Conservation (phyloP, 768 basidiomycete genomes). For the Suillus cothurnatus region DNA sequence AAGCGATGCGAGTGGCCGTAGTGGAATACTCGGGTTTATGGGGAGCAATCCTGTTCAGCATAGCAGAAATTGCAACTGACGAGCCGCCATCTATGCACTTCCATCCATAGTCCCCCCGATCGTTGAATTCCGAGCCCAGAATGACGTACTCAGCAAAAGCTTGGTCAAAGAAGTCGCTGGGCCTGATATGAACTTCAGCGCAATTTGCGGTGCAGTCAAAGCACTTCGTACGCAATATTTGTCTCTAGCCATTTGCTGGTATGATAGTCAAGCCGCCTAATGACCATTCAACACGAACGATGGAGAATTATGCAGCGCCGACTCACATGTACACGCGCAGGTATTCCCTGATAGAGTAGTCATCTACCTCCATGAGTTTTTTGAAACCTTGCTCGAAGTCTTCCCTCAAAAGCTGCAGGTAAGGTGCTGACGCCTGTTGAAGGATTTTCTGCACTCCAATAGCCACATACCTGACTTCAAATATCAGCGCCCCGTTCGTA, state of each 20-base stretch:
- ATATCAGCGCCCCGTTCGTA: neutral
- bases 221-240: neutral
- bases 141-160: neutral
- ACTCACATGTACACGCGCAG: neutral
- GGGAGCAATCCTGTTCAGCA: conserved; percentile 3
- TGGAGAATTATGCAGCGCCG: neutral
- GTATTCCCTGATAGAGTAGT: conserved; percentile 1
- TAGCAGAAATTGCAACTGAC: neutral
- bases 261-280: conserved; percentile 2
- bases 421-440: neutral
- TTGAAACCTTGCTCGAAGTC: neutral
- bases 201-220: neutral
- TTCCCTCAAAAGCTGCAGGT: conserved; percentile 2
- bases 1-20: neutral
- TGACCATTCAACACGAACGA: neutral
- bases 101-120: neutral
- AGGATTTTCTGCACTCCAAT: neutral
- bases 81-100: conserved; percentile 2
- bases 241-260: conserved; percentile 2
- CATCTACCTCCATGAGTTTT: neutral
- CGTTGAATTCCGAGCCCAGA: neutral
- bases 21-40: neutral
- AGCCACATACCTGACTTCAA: neutral
- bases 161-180: neutral
- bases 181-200: neutral